Conservation (phyloP, 768 basidiomycete genomes). For the Erythrobasidium yunnanense region DNA sequence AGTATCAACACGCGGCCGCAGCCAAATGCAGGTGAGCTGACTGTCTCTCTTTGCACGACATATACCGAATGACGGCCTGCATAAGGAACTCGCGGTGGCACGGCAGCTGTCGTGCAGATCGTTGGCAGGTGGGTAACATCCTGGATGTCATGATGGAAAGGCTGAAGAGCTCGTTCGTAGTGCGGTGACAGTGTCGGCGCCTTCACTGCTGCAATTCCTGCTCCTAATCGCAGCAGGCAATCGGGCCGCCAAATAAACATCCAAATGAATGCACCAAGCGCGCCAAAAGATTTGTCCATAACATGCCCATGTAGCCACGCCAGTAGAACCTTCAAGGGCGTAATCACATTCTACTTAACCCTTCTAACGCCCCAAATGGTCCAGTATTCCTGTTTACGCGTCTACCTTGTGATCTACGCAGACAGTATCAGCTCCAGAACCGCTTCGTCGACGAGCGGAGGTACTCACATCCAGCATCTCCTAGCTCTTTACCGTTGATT, state of each 20-base stretch:
- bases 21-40: background rate
- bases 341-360: too few species aligned
- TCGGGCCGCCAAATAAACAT: background rate
- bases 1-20: background rate
- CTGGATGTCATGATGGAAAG: background rate
- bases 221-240: background rate
- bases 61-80: too few species aligned
- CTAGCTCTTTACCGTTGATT: slow-evolving; percentile 44
- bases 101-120: background rate
- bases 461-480: slow-evolving; percentile 21
- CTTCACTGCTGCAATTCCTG: background rate
- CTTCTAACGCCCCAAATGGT: too few species aligned
- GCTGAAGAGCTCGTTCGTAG: background rate
- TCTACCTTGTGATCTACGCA: too few species aligned
- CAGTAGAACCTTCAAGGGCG: too few species aligned
- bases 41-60: too few species aligned
- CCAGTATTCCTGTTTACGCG: too few species aligned
- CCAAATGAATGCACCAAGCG: too few species aligned
- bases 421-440: too few species aligned
- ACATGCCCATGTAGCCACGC: too few species aligned
- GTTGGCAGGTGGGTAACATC: background rate
- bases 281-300: too few species aligned
- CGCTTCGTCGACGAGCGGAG: too few species aligned
- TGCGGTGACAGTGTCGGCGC: background rate
- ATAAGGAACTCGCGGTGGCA: background rate